phyloP scores from a whole-genome alignment of 139 green algal species.

The Gonium pectorale region DNA sequence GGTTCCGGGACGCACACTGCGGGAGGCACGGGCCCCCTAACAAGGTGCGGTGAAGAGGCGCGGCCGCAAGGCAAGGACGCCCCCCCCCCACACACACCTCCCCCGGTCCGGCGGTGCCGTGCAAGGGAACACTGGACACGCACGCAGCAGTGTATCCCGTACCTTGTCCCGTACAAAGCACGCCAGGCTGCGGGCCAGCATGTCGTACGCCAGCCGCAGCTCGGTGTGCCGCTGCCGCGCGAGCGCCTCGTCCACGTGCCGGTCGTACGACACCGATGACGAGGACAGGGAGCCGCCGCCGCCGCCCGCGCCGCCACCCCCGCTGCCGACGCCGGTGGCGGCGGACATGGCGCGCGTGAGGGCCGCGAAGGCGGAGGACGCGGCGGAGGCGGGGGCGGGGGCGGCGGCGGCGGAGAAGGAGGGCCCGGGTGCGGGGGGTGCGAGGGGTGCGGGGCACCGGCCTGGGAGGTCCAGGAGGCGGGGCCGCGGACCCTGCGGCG shows the following conservation, averaged over 20 bases:
- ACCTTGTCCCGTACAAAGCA: constrained; percentile 59
- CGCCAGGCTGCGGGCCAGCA: constrained; percentile 61
- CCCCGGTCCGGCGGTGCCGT: no score
- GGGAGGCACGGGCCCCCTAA: no score
- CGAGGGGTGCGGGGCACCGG: not conserved
- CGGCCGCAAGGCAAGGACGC: no score
- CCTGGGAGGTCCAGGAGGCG: not conserved
- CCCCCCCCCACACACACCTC: no score
- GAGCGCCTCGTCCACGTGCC: constrained; percentile 27
- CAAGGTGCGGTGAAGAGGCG: no score
- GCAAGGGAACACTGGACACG: no score
- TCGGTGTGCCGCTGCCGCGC: constrained; percentile 44
- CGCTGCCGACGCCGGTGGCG: not conserved
- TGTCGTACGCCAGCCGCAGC: constrained; percentile 57
- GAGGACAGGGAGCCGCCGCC: no score
- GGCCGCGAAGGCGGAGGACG: not conserved
- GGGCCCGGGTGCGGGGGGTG: not conserved
- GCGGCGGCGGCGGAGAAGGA: not conserved
- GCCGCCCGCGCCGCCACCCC: constrained; percentile 8
- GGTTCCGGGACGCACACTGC: no score
- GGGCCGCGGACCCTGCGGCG: not conserved
- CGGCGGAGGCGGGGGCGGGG: not conserved
- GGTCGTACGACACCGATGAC: not conserved
- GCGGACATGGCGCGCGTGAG: constrained; percentile 24
- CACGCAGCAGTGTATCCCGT: no score